Evolutionary conservation across 768 basidiomycete genomes (phyloP).

Genomic region (Cystobasidium tubakii): DNA sequence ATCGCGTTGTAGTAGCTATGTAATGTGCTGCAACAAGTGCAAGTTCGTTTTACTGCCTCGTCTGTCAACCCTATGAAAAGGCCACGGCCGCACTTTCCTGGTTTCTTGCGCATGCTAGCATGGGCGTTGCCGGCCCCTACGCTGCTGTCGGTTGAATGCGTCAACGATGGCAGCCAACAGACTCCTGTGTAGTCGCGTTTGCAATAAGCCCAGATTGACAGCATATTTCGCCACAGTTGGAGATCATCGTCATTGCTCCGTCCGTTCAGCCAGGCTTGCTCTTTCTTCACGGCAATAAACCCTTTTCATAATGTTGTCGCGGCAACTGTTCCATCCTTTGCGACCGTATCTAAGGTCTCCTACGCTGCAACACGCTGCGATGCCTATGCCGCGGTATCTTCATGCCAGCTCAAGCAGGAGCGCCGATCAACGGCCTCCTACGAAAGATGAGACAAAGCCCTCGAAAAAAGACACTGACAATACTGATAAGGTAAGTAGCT

Average conservation of each 20-base stretch:
- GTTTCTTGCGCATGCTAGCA: too few relatives aligned
- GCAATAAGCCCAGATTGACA: too few relatives aligned
- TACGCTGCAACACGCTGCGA: background rate
- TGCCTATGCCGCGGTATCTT: background rate
- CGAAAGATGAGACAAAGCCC: background rate
- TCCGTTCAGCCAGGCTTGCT: background rate
- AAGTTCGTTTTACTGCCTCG: background rate
- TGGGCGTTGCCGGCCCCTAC: too few relatives aligned
- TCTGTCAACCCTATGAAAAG: too few relatives aligned
- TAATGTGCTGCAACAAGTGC: slow-evolving; percentile 1
- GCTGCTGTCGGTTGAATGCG: too few relatives aligned
- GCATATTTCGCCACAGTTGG: too few relatives aligned
- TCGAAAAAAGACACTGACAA: background rate
- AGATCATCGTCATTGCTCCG: background rate
- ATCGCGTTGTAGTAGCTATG: background rate
- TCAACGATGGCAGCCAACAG: too few relatives aligned
- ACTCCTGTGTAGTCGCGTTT: too few relatives aligned
- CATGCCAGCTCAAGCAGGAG: background rate
- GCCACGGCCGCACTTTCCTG: too few relatives aligned
- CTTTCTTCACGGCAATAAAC: background rate
- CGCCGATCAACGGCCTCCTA: background rate
- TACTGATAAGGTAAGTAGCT: background rate
- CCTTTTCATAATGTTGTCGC: background rate
- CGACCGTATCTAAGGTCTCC: background rate
- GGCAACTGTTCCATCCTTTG: background rate